Base-by-base conservation (phyloP, 805 yeast genomes). In the Cyberlindnera suaveolens region DNA sequence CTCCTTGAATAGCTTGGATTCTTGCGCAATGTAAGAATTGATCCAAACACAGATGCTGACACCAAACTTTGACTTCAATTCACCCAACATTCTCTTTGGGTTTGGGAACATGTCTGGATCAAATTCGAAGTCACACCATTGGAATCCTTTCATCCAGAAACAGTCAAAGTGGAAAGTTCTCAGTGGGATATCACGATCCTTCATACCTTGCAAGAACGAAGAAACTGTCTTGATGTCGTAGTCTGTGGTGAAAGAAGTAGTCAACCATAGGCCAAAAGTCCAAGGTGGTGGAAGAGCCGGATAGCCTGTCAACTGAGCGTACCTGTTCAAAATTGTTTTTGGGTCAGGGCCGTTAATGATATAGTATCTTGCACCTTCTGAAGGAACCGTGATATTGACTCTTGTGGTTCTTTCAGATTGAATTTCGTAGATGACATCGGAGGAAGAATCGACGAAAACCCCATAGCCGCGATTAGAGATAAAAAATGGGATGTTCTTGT, bases 61-160 rank as follows among this genome's bases (percentile, higher is more conserved):
- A 38, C 70, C 71, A 37, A 60, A 67, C 39, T 64, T 65, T 42
- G 61, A 59, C 42, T 63, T 62, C 44, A 67, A 45, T 38, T 64
- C 63, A 30, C 60, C 55, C 15, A 67, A 41, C 49, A 50, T 46
- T 32, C 42, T 31, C 34, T 38, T 38, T 16, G 56, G 56, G 23
- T 52, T 48, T 32, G 53, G 54, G 47, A 52, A 52, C 44, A 45
- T 48, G 4, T 50, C 56, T 14, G 50, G 46, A 40, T 50, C 56
- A 31, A 50, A 52, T 37, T 50, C 52, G 38, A 50, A 52, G 42
- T 52, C 56, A 45, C 56, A 52, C 56, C 56, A 52, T 37, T 50
- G 53, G 42, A 52, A 45, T 1, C 56, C 56, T 19, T 52, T 52
- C 54, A 50, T 50, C 53, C 53, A 50, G 44, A 50, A 52, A 27